Evolutionary conservation across 2,329 filamentous ascomycete genomes (phyloP).

Genomic region (Ophiostoma perfectum): DNA sequence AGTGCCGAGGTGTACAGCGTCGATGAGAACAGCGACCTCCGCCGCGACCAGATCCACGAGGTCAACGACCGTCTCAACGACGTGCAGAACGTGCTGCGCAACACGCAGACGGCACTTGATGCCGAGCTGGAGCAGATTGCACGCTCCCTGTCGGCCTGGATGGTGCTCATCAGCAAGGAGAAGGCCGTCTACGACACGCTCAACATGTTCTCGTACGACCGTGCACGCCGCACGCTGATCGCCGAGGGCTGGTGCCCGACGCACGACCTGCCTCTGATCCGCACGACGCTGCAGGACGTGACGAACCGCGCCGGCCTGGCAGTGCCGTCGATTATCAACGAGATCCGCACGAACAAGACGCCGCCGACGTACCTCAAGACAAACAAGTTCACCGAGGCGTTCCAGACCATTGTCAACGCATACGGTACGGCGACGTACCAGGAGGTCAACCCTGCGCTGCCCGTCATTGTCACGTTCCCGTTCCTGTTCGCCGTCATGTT

Average conservation of each 20-base stretch:
- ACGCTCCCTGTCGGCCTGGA: conserved; percentile 88
- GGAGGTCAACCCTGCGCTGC: conserved; percentile 92
- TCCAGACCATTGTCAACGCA: conserved; percentile 98
- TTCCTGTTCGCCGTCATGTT: conserved; percentile 99
- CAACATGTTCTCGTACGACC: conserved; percentile 95
- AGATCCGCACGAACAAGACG: conserved; percentile 94
- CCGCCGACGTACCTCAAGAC: conserved; percentile 96
- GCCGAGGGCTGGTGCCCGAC: conserved; percentile 97
- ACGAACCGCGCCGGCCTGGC: conserved; percentile 92
- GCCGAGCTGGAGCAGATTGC: conserved; percentile 92
- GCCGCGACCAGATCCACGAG: conserved; percentile 93
- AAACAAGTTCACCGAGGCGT: conserved; percentile 96
- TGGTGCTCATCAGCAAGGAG: conserved; percentile 96
- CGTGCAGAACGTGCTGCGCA: conserved; percentile 83
- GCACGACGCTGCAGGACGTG: conserved; percentile 90
- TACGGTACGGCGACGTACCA: conserved; percentile 97
- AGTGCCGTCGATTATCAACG: conserved; percentile 98
- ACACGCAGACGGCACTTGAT: conserved; percentile 90
- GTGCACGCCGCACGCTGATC: conserved; percentile 90
- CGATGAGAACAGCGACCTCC: conserved; percentile 92
- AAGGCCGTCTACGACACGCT: conserved; percentile 95
- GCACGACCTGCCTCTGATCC: conserved; percentile 81
- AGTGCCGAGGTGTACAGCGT: conserved; percentile 94
- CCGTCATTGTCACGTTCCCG: conserved; percentile 96
- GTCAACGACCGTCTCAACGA: conserved; percentile 91